Conservation (phyloP, 768 basidiomycete species). For the Phaffia tasmanica region DNA sequence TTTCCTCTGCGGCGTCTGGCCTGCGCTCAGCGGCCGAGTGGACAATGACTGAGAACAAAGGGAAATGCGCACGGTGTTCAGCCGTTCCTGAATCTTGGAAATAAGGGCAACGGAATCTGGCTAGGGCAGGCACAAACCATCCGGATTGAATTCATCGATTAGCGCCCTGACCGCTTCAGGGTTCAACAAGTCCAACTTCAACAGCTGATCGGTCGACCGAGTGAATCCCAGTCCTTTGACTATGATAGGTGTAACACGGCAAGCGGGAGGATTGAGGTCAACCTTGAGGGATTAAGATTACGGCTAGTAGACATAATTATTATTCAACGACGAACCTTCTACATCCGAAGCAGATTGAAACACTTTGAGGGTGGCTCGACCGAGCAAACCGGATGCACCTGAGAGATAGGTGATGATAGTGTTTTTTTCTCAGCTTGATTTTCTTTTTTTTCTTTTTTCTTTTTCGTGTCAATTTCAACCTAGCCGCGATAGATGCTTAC, state of each 20-base stretch:
- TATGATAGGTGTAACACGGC: slow-evolving; percentile 36
- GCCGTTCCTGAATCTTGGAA: neutral
- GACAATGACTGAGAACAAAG: slow-evolving; percentile 51
- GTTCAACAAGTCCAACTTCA: slow-evolving; percentile 59
- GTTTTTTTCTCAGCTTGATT: neutral
- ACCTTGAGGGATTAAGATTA: neutral
- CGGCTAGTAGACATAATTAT: neutral
- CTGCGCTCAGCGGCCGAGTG: slow-evolving; percentile 86
- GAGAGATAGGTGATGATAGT: slow-evolving; percentile 11
- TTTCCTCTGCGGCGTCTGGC: slow-evolving; percentile 20
- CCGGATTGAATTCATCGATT: slow-evolving; percentile 52
- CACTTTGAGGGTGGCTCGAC: slow-evolving; percentile 60
- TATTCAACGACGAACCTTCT: slow-evolving; percentile 31
- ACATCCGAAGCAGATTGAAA: slow-evolving; percentile 43
- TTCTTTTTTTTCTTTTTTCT: too few species aligned
- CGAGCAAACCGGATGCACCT: slow-evolving; percentile 90
- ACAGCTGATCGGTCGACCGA: slow-evolving; percentile 46
- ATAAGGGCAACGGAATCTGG: neutral
- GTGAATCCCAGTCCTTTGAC: slow-evolving; percentile 65
- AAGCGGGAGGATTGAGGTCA: neutral
- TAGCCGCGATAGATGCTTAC: neutral
- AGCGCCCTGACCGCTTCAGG: slow-evolving; percentile 46
- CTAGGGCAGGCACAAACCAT: slow-evolving; percentile 47
- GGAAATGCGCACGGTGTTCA: neutral
- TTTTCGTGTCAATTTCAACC: too few species aligned